Evolutionary conservation across 352 stramenopile species (phyloP).

Genomic region (Phytophthora colocasiae): DNA sequence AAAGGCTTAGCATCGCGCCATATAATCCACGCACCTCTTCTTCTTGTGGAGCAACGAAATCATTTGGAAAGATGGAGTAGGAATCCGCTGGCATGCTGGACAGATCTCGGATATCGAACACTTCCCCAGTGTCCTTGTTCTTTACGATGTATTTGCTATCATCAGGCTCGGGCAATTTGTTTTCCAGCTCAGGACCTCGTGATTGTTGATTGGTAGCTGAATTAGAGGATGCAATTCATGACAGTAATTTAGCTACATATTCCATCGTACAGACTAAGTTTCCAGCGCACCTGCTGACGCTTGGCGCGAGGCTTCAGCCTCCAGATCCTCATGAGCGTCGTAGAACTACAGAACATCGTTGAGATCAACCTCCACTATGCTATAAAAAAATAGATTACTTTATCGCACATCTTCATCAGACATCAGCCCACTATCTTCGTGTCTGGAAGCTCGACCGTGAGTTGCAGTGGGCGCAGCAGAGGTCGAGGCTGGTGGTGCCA

Average conservation of each 20-base stretch:
- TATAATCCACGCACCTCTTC: constrained; percentile 35
- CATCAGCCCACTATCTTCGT: constrained; percentile 61
- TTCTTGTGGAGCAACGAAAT: constrained; percentile 62
- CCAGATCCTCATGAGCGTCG: constrained; percentile 65
- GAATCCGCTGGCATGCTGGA: constrained; percentile 59
- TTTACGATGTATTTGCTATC: constrained; percentile 81
- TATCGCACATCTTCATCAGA: constrained; percentile 69
- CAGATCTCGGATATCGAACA: constrained; percentile 80
- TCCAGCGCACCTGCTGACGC: constrained; percentile 20
- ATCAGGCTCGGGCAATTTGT: constrained; percentile 27
- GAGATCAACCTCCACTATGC: not conserved
- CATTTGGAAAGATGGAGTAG: constrained; percentile 80
- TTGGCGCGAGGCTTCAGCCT: constrained; percentile 42
- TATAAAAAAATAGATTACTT: not conserved
- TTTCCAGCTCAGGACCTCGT: constrained; percentile 10
- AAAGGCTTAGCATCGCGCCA: not conserved
- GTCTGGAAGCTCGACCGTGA: constrained; percentile 23
- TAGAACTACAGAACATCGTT: constrained; percentile 60
- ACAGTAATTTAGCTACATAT: not conserved
- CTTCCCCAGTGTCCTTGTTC: constrained; percentile 85
- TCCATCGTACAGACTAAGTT: not conserved
- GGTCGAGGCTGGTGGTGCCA: constrained; percentile 8
- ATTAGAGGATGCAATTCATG: constrained; percentile 15
- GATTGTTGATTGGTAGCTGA: constrained; percentile 15
- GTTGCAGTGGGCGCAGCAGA: not conserved